phyloP scores from a whole-genome alignment of 495 filamentous ascomycete genomes.

The Penicillium bovifimosum region DNA sequence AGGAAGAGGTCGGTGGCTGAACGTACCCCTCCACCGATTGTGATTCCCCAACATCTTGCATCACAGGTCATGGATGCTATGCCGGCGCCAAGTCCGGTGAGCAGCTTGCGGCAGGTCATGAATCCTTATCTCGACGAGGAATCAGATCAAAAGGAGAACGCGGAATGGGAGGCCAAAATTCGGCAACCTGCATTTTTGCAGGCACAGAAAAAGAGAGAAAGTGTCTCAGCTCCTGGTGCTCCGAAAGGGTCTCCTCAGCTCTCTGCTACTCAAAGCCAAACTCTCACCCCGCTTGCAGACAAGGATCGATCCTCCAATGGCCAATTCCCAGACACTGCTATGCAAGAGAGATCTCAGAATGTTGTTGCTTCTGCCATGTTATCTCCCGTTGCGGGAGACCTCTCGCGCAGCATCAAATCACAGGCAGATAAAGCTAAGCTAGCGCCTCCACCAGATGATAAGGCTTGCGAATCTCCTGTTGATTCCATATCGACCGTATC shows the following conservation, averaged over 20 bases:
- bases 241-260: conserved; percentile 28
- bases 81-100: conserved; percentile 66
- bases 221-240: conserved; percentile 15
- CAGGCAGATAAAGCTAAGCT: conserved; percentile 19
- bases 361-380: conserved; percentile 15
- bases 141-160: conserved; percentile 20
- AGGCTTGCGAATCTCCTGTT: conserved; percentile 25
- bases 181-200: conserved; percentile 13
- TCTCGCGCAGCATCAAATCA: conserved; percentile 22
- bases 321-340: conserved; percentile 18
- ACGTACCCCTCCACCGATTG: conserved; percentile 44
- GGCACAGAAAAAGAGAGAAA: conserved; percentile 26
- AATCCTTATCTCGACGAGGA: conserved; percentile 63
- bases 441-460: conserved; percentile 13
- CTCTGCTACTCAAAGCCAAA: conserved; percentile 22
- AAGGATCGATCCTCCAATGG: conserved; percentile 33
- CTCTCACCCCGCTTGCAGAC: conserved; percentile 48
- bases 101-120: conserved; percentile 86
- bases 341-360: conserved; percentile 21
- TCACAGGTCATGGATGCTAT: conserved; percentile 25
- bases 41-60: conserved; percentile 35
- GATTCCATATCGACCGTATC: conserved; percentile 38
- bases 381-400: conserved; percentile 31
- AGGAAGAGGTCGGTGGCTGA: conserved; percentile 80
- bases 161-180: conserved; percentile 16